A percentile compares a stretch with the other conserved stretches of the same genome.
These are phyloP conservation scores for Fragosphaeria purpurea DNA, from an alignment of 2,329 filamentous ascomycete genomes.

Conservation along the genomic window DNA sequence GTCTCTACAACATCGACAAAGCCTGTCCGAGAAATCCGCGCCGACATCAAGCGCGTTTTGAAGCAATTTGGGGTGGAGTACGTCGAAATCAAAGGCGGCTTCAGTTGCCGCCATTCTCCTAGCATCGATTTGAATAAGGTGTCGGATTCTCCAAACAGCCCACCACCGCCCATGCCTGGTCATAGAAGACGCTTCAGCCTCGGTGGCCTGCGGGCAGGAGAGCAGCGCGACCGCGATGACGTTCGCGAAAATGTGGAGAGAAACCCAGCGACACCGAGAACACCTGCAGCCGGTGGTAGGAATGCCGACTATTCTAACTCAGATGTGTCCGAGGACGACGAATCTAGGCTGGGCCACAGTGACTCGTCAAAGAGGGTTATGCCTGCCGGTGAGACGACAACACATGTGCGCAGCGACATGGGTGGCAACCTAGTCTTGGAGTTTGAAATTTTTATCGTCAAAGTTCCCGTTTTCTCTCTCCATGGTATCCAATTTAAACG, in stretches of 20 bases:
- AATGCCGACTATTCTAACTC: constrained; percentile 69
- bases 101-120: constrained; percentile 77
- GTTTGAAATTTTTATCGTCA: constrained; percentile 96
- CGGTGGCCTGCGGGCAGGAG: constrained; percentile 52
- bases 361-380: constrained; percentile 27
- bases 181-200: constrained; percentile 79
- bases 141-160: constrained; percentile 52
- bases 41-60: constrained; percentile 83
- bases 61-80: constrained; percentile 84
- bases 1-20: constrained; percentile 94
- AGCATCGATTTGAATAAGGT: constrained; percentile 79
- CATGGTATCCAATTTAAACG: constrained; percentile 99
- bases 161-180: constrained; percentile 37
- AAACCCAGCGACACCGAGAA: constrained; percentile 38
- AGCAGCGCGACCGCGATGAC: constrained; percentile 46
- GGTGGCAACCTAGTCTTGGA: constrained; percentile 74
- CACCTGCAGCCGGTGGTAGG: constrained; percentile 21
- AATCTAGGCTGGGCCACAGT: constrained; percentile 42
- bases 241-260: constrained; percentile 48
- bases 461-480: constrained; percentile 82
- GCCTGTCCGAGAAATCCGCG: constrained; percentile 72
- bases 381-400: constrained; percentile 75
- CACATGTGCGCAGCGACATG: constrained; percentile 82
- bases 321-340: constrained; percentile 73
- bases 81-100: constrained; percentile 85